Conservation (phyloP, 1,284 basidiomycete genomes). For the Ustilago tritici region DNA sequence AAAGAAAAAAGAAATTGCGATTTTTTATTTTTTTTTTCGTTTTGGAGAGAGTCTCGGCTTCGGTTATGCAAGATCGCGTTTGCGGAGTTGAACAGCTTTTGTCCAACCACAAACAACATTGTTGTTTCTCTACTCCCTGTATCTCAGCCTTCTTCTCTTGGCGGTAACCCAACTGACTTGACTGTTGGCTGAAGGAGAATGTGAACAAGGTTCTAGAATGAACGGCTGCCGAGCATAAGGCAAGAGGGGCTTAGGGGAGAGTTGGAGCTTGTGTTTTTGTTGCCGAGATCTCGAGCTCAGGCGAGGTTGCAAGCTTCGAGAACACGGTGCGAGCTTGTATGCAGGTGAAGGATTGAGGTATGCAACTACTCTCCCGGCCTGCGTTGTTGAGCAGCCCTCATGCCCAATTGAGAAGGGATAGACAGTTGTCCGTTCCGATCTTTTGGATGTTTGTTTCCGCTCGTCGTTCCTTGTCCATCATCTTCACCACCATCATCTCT, state of each 20-base stretch:
- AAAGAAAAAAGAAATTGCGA: background rate
- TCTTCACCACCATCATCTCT: slow-evolving; percentile 6
- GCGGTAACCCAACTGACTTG: background rate
- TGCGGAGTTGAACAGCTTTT: slow-evolving; percentile 32
- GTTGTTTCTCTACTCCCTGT: background rate
- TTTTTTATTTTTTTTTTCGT: background rate
- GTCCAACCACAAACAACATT: background rate
- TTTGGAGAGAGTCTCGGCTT: slow-evolving; percentile 23
- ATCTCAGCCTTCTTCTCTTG: background rate
- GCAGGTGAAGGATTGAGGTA: background rate
- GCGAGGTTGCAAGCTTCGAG: background rate
- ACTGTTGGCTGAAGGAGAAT: no score
- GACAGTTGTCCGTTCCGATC: background rate
- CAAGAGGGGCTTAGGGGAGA: background rate
- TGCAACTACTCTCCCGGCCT: background rate
- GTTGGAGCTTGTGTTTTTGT: background rate
- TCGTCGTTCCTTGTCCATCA: background rate
- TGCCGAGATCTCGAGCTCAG: slow-evolving; percentile 4
- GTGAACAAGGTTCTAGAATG: no score
- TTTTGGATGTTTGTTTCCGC: background rate
- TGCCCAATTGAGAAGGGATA: no score
- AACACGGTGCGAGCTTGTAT: background rate
- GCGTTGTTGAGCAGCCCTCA: background rate
- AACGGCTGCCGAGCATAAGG: no score
- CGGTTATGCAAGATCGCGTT: slow-evolving; percentile 23